Percentiles rank a stretch among this genome's conserved stretches.
Evolutionary conservation across 1,284 basidiomycete genomes (phyloP).

Genomic region (Gymnopus androsaceus): DNA sequence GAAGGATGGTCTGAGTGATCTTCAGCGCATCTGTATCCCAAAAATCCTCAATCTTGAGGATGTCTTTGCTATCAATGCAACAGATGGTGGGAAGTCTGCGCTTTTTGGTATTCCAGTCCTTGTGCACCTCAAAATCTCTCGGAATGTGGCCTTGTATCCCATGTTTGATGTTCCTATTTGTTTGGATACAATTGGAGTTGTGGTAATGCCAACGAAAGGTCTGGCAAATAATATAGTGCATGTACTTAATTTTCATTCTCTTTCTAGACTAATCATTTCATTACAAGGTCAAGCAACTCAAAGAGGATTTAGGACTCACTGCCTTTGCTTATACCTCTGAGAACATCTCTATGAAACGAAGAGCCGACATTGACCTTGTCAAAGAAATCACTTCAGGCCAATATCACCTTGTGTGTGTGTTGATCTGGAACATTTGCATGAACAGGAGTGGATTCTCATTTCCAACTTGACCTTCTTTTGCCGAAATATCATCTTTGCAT

Average conservation of each 20-base stretch:
- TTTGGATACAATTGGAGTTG: background rate
- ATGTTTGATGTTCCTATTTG: background rate
- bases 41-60: too few relatives aligned
- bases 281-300: background rate
- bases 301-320: background rate
- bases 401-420: background rate
- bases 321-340: background rate
- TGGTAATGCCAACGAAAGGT: background rate
- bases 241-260: background rate
- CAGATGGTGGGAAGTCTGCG: too few relatives aligned
- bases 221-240: background rate
- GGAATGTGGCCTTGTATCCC: background rate
- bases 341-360: background rate
- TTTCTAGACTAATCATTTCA: background rate
- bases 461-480: slow-evolving; percentile 14
- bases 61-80: too few relatives aligned
- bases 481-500: slow-evolving; percentile 17
- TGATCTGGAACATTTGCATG: slow-evolving; percentile 10
- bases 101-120: too few relatives aligned
- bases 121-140: background rate
- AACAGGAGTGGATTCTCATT: slow-evolving; percentile 10
- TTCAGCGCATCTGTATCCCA: too few relatives aligned
- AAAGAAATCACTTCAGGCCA: too few relatives aligned
- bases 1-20: too few relatives aligned
- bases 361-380: background rate